Base-by-base conservation (phyloP, 768 basidiomycete species). In the Amyloporia xantha region DNA sequence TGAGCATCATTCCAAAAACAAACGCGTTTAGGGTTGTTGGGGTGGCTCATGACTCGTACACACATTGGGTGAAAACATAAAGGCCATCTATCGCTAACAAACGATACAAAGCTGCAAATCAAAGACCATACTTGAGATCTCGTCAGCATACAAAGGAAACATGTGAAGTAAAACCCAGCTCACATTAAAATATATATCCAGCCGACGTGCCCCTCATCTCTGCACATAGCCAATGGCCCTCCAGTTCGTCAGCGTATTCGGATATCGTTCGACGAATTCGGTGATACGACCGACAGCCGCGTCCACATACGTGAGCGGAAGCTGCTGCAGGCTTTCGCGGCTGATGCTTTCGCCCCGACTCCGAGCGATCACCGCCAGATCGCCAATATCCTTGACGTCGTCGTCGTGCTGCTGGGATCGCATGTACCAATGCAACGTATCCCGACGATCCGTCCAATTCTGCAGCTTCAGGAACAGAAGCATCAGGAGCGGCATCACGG, bases 341-440 rank as follows among this genome's bases (percentile, higher is more conserved):
- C 30, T 36, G 12, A 45, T 17, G 33, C 30, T 20, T 21, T 35
- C 20, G 36, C 46, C 46, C 3, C 47, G 46, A 7, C 49, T 25
- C 3, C 51, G 48, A 11, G 66, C 69, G n/a, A 74, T 52, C 15
- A 57, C 47, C 47, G 76, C 58, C 27, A 75, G 50, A 38, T 71
- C 63, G 5, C 48, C 43, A 20, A 78, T 67, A 52, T 76, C 74
- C 15, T 53, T 48, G 19, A 62, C 68, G 2, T 63, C 56, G 1
- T 63, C 56, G 12, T 66, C 54, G 24, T 60, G 55, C 41, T 68
- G 62, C 55, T 76, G 76, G 5, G 44, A 54, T 13, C 54, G 57
- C 54, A 70, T 63, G 46, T 69, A 56, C 5, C n/a, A 7, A 36
- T 65, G 61, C 2, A 19, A 5, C 19, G 70, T 66, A 2, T 49